Base-by-base conservation (phyloP, 73 alveolate species). In the Paramecium sonneborni region DNA sequence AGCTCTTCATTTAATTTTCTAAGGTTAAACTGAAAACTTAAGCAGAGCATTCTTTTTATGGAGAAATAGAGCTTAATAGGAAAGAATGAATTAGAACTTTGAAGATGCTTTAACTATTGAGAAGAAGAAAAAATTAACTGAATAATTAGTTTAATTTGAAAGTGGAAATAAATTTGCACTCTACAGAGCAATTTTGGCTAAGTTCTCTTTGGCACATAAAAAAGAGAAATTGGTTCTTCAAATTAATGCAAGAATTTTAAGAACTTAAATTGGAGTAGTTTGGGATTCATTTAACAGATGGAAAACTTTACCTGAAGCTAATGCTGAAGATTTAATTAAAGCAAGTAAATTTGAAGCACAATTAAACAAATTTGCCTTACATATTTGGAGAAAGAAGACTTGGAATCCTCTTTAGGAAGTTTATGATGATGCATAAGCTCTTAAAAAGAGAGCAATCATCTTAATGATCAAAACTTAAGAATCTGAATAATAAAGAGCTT, bases 391-490 rank as follows among this genome's bases (percentile, higher is more conserved):
- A 41, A 76, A 76, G 70, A 24, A n/a, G 10, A 28, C 89, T 41
- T 76, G 43, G 58, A 38, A 76, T 41, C 89, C 89, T 11, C 30
- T 76, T 8, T 28, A 76, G 24, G 89, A 76, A 38, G 89, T 41
- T 18, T 76, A 76, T 41, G 43, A 41, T 18, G 70, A 44, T 30
- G 89, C 89, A 41, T 20, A 41, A 76, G 89, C 74, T 23, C 9
- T 38, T 0, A 76, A 76, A 24, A 76, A 44, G 70, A 37, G 89
- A 39, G 89, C 89, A 39, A 44, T 76, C 15, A 23, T 76, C 2
- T 37, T 76, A 23, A 28, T 76, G 70, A 24, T 76, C 14, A 76
- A 76, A 43, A 38, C 89, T 10, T 7, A 76, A 38, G 72, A 76
- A 38, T 76, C 89, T 39, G 89, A 76, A 21, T 32, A 28, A 39